phyloP scores from a whole-genome alignment of 805 yeast genomes.

The Grigorovia yakushimaensis region DNA sequence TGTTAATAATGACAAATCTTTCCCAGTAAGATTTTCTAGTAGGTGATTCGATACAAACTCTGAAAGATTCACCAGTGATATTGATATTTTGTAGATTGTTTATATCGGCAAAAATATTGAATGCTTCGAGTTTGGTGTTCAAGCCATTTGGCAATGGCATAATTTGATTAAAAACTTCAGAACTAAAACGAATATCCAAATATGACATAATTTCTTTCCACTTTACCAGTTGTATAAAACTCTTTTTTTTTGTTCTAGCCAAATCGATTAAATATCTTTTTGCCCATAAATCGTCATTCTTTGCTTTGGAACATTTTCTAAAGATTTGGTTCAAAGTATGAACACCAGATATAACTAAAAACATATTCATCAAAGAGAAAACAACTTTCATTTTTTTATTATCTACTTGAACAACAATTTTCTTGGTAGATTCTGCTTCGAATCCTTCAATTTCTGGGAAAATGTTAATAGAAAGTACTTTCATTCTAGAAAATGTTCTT shows the following conservation, averaged over 20 bases:
- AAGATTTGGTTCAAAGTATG: constrained; percentile 36
- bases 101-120: constrained; percentile 18
- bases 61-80: constrained; percentile 26
- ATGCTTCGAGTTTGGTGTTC: constrained; percentile 38
- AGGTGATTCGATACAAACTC: constrained; percentile 48
- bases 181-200: constrained; percentile 15
- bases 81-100: constrained; percentile 15
- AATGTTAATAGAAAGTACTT: constrained; percentile 15
- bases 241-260: constrained; percentile 12
- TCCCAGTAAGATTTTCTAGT: constrained; percentile 39
- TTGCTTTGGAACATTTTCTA: constrained; percentile 18
- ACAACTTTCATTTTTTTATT: constrained; percentile 25
- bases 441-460: constrained; percentile 21
- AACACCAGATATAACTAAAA: constrained; percentile 36
- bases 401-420: constrained; percentile 18
- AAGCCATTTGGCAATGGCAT: constrained; percentile 40
- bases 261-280: constrained; percentile 18
- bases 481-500: constrained; percentile 28
- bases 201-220: constrained; percentile 16
- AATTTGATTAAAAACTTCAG: constrained; percentile 19
- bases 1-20: constrained; percentile 35
- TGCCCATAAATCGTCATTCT: constrained; percentile 20
- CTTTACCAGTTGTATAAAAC: constrained; percentile 7
- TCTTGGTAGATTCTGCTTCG: constrained; percentile 15
- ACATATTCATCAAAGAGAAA: constrained; percentile 35